phyloP scores from a whole-genome alignment of 805 yeast genomes.

The Wickerhamiella brachini region DNA sequence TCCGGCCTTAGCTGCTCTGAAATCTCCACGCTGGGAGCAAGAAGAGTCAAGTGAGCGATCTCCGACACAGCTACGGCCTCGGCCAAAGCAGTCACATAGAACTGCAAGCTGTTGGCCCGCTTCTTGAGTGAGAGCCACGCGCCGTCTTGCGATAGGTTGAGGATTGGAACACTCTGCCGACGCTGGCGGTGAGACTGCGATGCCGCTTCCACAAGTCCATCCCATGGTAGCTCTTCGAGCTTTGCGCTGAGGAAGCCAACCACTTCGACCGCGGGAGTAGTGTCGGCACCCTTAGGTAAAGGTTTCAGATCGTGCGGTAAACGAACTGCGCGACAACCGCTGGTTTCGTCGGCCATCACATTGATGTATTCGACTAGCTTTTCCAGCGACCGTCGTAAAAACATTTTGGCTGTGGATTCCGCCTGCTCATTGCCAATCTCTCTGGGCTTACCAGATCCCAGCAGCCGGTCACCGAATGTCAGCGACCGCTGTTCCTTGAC shows the following conservation, averaged over 20 bases:
- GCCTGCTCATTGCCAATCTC: neutral
- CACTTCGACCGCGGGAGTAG: too few species aligned
- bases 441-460: neutral
- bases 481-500: neutral
- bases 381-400: neutral
- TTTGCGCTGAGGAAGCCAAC: neutral
- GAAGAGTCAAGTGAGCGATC: neutral
- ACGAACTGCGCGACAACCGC: neutral
- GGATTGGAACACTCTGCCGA: neutral
- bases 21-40: neutral
- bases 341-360: neutral
- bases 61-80: neutral
- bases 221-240: neutral
- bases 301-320: too few species aligned
- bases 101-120: neutral
- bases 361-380: neutral
- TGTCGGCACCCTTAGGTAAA: too few species aligned
- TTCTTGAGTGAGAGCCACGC: neutral
- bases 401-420: neutral
- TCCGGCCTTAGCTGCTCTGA: neutral
- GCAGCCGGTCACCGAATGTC: neutral
- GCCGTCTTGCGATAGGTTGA: neutral
- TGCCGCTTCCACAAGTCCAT: too few species aligned
- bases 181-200: too few species aligned
- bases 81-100: neutral